These are phyloP conservation scores for Ascochyta clinopodiicola DNA, from an alignment of 2,329 filamentous ascomycete genomes.

Conservation along the genomic window DNA sequence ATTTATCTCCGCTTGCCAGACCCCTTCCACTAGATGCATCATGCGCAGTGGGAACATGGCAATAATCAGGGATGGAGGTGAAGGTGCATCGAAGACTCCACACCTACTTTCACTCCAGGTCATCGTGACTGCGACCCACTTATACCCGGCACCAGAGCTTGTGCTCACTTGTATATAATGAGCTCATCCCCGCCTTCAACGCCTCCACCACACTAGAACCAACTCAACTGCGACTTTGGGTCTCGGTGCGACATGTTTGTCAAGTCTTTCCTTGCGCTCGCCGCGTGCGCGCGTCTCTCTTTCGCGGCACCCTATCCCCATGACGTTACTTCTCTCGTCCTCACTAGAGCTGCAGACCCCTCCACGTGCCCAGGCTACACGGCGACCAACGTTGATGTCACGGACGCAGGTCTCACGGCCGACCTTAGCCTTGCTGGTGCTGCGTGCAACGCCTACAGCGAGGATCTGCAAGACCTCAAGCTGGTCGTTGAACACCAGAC, in stretches of 20 bases:
- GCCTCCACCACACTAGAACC: not conserved
- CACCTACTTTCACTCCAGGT: constrained; percentile 7
- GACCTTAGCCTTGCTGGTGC: constrained; percentile 72
- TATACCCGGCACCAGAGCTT: constrained; percentile 12
- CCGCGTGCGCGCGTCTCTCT: constrained; percentile 21
- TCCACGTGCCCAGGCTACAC: constrained; percentile 71
- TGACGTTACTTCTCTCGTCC: constrained; percentile 8
- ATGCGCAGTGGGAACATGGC: constrained; percentile 9
- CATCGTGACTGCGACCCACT: constrained; percentile 14
- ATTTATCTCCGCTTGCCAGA: constrained; percentile 1
- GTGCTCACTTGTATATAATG: constrained; percentile 9
- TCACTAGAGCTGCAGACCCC: constrained; percentile 38
- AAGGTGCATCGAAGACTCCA: constrained; percentile 6
- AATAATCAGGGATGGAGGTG: constrained; percentile 7
- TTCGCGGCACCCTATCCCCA: constrained; percentile 26
- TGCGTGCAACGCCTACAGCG: constrained; percentile 67
- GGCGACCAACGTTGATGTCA: constrained; percentile 65
- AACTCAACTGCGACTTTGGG: not conserved
- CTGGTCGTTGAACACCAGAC: constrained; percentile 68
- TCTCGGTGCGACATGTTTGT: constrained; percentile 24
- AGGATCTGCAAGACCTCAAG: constrained; percentile 62
- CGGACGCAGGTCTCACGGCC: constrained; percentile 67
- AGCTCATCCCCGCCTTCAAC: not conserved
- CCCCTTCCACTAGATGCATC: constrained; percentile 3
- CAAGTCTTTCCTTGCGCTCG: constrained; percentile 25